phyloP scores from a whole-genome alignment of 306 rosid genomes.

The Astragalus glycyphyllos region DNA sequence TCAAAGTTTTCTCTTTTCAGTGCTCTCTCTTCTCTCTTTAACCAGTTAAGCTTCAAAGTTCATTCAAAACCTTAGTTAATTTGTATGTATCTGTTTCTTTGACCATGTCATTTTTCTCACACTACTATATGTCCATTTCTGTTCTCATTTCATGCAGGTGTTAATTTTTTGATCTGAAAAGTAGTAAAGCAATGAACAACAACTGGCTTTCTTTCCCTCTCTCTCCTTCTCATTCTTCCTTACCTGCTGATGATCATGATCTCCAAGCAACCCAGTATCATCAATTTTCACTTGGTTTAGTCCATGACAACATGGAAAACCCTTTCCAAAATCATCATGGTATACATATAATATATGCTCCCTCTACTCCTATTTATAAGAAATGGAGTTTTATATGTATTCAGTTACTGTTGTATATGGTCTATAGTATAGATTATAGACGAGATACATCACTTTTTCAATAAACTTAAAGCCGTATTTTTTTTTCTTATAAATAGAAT shows the following conservation, averaged over 20 bases:
- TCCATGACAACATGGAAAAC: constrained; percentile 72
- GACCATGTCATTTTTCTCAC: background rate
- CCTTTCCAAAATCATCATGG: constrained; percentile 88
- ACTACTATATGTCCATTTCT: background rate
- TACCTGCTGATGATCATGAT: constrained; percentile 57
- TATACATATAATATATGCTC: background rate
- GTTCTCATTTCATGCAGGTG: constrained; percentile 49
- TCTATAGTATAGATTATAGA: no score
- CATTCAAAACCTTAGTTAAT: constrained; percentile 33
- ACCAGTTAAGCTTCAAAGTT: constrained; percentile 25
- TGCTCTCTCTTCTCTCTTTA: background rate
- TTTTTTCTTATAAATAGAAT: no score
- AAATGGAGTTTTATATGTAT: no score
- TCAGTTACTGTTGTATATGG: no score
- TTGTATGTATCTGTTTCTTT: constrained; percentile 10
- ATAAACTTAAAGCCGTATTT: no score
- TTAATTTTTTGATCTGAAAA: constrained; percentile 45
- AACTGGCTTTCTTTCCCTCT: constrained; percentile 99
- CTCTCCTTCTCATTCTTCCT: constrained; percentile 80
- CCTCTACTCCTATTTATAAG: background rate
- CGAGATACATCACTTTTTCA: no score
- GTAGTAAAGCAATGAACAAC: constrained; percentile 65
- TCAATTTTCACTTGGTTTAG: constrained; percentile 87
- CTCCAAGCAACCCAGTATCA: constrained; percentile 76
- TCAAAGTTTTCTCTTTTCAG: constrained; percentile 55